Evolutionary conservation across 2,329 filamentous ascomycete genomes (phyloP).

Genomic region (Immersiporthe knoxdaviesiana): DNA sequence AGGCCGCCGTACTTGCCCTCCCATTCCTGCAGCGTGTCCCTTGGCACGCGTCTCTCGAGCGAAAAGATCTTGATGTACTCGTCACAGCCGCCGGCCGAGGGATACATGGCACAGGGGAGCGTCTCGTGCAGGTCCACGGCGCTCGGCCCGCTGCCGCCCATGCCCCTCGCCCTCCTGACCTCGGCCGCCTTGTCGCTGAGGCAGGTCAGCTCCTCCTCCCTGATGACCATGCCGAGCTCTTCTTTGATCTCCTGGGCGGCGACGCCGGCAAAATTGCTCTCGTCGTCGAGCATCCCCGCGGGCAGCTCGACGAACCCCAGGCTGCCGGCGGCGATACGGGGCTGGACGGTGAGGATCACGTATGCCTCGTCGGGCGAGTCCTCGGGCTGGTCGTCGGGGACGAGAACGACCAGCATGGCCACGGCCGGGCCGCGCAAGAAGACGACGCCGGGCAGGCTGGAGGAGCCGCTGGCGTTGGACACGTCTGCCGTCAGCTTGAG

Average conservation of each 20-base stretch:
- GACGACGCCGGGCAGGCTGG: constrained; percentile 55
- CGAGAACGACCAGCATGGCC: constrained; percentile 60
- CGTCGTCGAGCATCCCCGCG: constrained; percentile 65
- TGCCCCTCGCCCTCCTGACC: constrained; percentile 41
- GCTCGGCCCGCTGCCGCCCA: constrained; percentile 26
- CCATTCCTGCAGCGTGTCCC: constrained; percentile 56
- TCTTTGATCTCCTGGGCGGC: constrained; percentile 65
- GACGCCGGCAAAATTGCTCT: constrained; percentile 57
- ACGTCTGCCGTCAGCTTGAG: constrained; percentile 57
- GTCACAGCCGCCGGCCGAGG: constrained; percentile 63
- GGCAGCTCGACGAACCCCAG: constrained; percentile 62
- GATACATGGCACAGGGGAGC: constrained; percentile 56
- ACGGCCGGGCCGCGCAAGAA: constrained; percentile 65
- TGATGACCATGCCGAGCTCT: constrained; percentile 60
- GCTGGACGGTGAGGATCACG: constrained; percentile 63
- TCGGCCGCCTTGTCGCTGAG: constrained; percentile 47
- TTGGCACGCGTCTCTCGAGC: constrained; percentile 55
- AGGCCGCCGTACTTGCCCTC: constrained; percentile 61
- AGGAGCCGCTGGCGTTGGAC: constrained; percentile 52
- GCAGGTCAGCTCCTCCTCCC: constrained; percentile 50
- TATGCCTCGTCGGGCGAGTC: constrained; percentile 52
- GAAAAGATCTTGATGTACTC: constrained; percentile 63
- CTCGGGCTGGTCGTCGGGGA: constrained; percentile 50
- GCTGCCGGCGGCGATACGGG: constrained; percentile 59
- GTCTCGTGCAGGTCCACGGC: constrained; percentile 36